A percentile compares a stretch with the other conserved stretches of the same genome.
phyloP scores from a whole-genome alignment of 805 yeast genomes.

The Candida methanosorbosa region DNA sequence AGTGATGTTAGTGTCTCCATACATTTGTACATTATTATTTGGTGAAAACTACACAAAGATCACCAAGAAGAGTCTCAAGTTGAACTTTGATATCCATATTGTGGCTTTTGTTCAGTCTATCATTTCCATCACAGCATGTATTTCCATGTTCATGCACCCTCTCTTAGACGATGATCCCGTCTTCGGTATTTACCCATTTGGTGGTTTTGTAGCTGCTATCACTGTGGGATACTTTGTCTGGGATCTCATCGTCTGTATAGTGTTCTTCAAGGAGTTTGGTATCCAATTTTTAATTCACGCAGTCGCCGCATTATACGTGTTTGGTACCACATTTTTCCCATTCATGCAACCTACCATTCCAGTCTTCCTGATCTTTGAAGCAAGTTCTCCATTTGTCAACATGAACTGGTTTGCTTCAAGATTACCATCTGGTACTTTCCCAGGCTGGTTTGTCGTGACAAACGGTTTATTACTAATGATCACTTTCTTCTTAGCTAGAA shows the following conservation, averaged over 20 bases:
- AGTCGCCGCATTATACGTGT: constrained; percentile 68
- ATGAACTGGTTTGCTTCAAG: constrained; percentile 84
- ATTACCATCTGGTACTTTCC: constrained; percentile 59
- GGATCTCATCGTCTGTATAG: constrained; percentile 69
- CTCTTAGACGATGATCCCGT: constrained; percentile 41
- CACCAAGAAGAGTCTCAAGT: constrained; percentile 32
- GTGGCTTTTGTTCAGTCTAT: constrained; percentile 83
- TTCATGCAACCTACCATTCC: constrained; percentile 78
- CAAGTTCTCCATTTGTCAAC: constrained; percentile 92
- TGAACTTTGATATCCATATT: constrained; percentile 84
- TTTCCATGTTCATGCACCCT: constrained; percentile 60
- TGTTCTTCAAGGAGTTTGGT: constrained; percentile 66
- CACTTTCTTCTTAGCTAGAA: constrained; percentile 70
- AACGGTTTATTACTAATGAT: constrained; percentile 68
- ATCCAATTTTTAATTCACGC: constrained; percentile 79
- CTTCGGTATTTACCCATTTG: constrained; percentile 66
- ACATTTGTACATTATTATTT: constrained; percentile 37
- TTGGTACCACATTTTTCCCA: constrained; percentile 55
- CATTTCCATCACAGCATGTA: constrained; percentile 46
- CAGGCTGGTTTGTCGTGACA: constrained; percentile 40
- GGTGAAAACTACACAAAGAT: constrained; percentile 46
- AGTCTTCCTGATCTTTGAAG: constrained; percentile 75
- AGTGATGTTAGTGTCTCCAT: constrained; percentile 45
- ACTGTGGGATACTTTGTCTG: constrained; percentile 86
- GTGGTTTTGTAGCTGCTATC: constrained; percentile 62